A percentile compares a stretch with the other conserved stretches of the same genome.
phyloP scores from a whole-genome alignment of 768 basidiomycete species.

The Hypsizygus marmoreus region DNA sequence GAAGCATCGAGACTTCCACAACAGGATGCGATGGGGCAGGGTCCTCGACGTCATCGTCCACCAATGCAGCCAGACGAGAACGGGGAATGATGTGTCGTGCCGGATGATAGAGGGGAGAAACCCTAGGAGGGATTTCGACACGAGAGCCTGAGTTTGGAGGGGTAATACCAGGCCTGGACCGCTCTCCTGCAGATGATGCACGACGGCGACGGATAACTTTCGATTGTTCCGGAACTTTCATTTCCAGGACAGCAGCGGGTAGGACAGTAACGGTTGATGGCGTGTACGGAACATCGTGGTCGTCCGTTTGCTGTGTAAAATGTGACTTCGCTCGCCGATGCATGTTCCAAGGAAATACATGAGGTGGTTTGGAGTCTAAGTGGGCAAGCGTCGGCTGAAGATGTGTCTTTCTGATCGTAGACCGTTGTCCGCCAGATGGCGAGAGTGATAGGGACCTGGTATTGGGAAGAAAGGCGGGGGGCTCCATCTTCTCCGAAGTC shows the following conservation, averaged over 20 bases:
- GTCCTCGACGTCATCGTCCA: constrained; percentile 17
- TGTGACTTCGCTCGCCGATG: constrained; percentile 33
- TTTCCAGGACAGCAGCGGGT: constrained; percentile 1
- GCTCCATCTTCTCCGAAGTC: constrained; percentile 59
- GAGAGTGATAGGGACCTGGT: constrained; percentile 1
- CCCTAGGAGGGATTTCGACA: neutral
- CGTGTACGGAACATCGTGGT: constrained; percentile 1
- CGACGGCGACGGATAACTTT: constrained; percentile 41
- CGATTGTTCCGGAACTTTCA: too few species aligned
- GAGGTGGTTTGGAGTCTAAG: neutral
- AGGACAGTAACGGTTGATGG: constrained; percentile 12
- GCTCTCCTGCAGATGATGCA: constrained; percentile 51
- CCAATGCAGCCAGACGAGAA: constrained; percentile 24
- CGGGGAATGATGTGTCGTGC: constrained; percentile 27
- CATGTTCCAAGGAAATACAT: constrained; percentile 19
- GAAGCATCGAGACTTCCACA: neutral
- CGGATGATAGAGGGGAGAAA: constrained; percentile 5
- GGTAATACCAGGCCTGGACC: constrained; percentile 12
- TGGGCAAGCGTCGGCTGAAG: neutral
- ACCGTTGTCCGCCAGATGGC: too few species aligned
- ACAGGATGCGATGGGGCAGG: neutral
- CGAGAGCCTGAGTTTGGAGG: constrained; percentile 1
- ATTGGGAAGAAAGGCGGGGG: constrained; percentile 28
- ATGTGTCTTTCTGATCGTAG: too few species aligned
- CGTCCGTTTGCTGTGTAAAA: constrained; percentile 12